Evolutionary conservation across 2,329 filamentous ascomycete genomes (phyloP).

Genomic region (Didymella sp.): DNA sequence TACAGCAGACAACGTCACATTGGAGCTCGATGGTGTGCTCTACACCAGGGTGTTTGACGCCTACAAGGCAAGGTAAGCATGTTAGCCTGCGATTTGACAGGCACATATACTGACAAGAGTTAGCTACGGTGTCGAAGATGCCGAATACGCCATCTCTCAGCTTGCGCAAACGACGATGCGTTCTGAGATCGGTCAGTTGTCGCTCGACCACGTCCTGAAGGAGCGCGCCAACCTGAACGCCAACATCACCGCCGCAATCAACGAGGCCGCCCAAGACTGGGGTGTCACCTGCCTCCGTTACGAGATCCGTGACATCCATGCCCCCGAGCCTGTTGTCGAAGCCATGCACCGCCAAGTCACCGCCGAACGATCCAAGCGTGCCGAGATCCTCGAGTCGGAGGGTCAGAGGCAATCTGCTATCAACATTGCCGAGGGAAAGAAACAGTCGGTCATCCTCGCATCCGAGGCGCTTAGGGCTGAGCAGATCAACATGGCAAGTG

Average conservation of each 20-base stretch:
- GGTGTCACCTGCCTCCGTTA: constrained; percentile 95
- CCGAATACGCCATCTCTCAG: constrained; percentile 97
- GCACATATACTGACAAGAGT: constrained; percentile 19
- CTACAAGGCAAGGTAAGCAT: constrained; percentile 86
- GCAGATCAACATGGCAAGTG: constrained; percentile 89
- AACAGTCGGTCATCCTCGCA: constrained; percentile 95
- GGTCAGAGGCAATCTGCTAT: constrained; percentile 97
- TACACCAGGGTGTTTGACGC: constrained; percentile 97
- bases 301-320: constrained; percentile 98
- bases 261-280: constrained; percentile 96
- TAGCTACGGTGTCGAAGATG: constrained; percentile 97
- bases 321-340: constrained; percentile 88
- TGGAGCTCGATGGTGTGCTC: constrained; percentile 93
- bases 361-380: constrained; percentile 94
- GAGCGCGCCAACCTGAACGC: constrained; percentile 95
- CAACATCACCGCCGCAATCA: constrained; percentile 99
- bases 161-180: constrained; percentile 99
- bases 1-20: constrained; percentile 96
- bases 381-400: constrained; percentile 96
- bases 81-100: too few species aligned
- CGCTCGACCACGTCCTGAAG: constrained; percentile 96
- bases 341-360: constrained; percentile 99
- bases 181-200: constrained; percentile 94
- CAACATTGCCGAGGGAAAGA: constrained; percentile 97
- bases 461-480: constrained; percentile 90